Evolutionary conservation across 2,329 filamentous ascomycete genomes (phyloP).

Genomic region (Pestalotiopsis fici): DNA sequence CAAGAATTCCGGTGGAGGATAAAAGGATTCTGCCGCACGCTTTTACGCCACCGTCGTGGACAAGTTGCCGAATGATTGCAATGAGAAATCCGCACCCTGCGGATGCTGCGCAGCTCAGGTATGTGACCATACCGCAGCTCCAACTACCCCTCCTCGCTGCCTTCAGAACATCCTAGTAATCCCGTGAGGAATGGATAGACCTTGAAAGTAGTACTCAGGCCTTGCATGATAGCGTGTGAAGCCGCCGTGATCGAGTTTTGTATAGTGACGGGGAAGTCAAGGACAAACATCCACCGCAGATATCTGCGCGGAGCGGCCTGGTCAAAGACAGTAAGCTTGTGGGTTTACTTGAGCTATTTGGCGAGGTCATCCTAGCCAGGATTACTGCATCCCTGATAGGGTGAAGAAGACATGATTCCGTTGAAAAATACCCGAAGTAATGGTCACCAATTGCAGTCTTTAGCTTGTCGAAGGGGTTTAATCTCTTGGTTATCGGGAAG

Average conservation of each 20-base stretch:
- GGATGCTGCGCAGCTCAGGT: neutral
- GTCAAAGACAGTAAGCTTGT: neutral
- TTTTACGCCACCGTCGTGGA: neutral
- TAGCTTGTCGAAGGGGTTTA: too few relatives aligned
- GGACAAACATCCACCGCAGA: conserved; percentile 16
- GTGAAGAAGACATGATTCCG: too few relatives aligned
- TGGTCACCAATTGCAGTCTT: too few relatives aligned
- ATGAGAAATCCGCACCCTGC: neutral
- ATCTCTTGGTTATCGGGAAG: too few relatives aligned
- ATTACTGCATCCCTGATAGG: too few relatives aligned
- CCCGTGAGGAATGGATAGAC: conserved; percentile 15
- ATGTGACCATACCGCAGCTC: conserved; percentile 14
- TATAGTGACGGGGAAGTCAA: conserved; percentile 15
- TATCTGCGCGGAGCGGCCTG: conserved; percentile 11
- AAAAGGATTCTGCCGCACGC: too few relatives aligned
- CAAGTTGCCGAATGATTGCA: conserved; percentile 13
- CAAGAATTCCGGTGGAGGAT: too few relatives aligned
- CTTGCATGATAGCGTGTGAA: neutral
- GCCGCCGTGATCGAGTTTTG: neutral
- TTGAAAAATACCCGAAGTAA: too few relatives aligned
- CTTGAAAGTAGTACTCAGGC: conserved; percentile 8
- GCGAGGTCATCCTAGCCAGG: neutral
- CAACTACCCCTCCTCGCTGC: neutral
- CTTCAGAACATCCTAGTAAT: conserved; percentile 4
- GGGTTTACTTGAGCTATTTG: neutral